A percentile compares a stretch with the other conserved stretches of the same genome.
Conservation (phyloP, 345 rosid species). For the Excoecaria cochinchinensis region DNA sequence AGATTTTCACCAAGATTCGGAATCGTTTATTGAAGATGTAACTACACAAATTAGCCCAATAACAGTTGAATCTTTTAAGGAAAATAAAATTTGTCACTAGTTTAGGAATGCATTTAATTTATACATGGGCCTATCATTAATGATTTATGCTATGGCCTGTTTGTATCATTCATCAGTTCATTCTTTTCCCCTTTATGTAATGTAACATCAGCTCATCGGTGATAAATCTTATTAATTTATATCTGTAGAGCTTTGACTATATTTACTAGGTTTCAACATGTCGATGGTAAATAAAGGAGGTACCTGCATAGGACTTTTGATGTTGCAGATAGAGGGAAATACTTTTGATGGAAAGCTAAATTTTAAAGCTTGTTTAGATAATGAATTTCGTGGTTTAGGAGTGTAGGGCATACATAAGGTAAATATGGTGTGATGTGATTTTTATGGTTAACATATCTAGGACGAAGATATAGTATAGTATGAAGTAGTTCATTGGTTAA, state of each 20-base stretch:
- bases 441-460: no score
- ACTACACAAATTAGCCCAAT: neutral
- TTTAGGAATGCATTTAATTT: conserved; percentile 5
- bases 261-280: no score
- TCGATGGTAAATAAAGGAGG: no score
- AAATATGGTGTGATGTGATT: no score
- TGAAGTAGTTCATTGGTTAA: no score
- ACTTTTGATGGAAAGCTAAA: no score
- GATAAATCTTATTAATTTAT: neutral
- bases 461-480: no score
- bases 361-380: no score
- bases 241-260: neutral
- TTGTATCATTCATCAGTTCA: neutral
- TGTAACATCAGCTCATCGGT: neutral
- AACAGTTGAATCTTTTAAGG: neutral
- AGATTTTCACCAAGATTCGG: neutral
- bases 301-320: no score
- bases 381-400: no score
- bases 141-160: neutral
- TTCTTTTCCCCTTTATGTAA: neutral
- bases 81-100: neutral
- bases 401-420: no score
- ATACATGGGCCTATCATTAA: neutral
- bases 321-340: no score
- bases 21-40: neutral